Evolutionary conservation across 2,329 filamentous ascomycete species (phyloP).

Genomic region (Aquanectria penicillioides): DNA sequence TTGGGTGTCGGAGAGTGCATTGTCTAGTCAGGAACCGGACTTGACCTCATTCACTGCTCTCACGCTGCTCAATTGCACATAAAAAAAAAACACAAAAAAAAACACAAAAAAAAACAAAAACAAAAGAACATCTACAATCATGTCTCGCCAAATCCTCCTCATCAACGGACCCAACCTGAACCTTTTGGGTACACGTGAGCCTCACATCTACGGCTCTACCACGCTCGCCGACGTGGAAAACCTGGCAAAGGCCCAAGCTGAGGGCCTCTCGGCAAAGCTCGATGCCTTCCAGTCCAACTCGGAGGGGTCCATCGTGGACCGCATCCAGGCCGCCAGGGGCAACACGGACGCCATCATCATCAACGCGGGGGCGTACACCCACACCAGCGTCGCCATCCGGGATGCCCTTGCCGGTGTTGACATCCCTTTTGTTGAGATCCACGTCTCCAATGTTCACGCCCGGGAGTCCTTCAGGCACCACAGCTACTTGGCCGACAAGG

Average conservation of each 20-base stretch:
- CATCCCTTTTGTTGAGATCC: conserved; percentile 82
- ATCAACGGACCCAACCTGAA: conserved; percentile 89
- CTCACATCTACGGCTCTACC: conserved; percentile 75
- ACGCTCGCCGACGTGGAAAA: conserved; percentile 72
- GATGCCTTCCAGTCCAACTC: conserved; percentile 79
- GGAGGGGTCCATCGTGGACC: conserved; percentile 78
- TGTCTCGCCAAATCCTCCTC: conserved; percentile 67
- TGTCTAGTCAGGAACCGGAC: background rate
- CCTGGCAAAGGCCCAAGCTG: conserved; percentile 59
- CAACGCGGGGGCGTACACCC: conserved; percentile 80
- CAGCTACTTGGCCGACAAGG: conserved; percentile 81
- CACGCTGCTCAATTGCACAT: background rate
- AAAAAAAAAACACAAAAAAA: background rate
- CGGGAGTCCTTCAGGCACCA: conserved; percentile 75
- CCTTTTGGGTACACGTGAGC: conserved; percentile 79
- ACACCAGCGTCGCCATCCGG: conserved; percentile 80
- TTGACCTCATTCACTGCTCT: background rate
- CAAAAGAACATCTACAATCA: conserved; percentile 26
- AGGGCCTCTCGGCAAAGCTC: conserved; percentile 58
- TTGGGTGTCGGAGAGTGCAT: background rate
- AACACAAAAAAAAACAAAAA: background rate
- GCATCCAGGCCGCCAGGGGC: conserved; percentile 72
- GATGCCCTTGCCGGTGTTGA: conserved; percentile 76
- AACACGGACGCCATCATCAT: conserved; percentile 75
- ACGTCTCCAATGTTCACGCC: conserved; percentile 79